Evolutionary conservation across 1,284 basidiomycete genomes (phyloP).

Genomic region (Ustilago bromivora): DNA sequence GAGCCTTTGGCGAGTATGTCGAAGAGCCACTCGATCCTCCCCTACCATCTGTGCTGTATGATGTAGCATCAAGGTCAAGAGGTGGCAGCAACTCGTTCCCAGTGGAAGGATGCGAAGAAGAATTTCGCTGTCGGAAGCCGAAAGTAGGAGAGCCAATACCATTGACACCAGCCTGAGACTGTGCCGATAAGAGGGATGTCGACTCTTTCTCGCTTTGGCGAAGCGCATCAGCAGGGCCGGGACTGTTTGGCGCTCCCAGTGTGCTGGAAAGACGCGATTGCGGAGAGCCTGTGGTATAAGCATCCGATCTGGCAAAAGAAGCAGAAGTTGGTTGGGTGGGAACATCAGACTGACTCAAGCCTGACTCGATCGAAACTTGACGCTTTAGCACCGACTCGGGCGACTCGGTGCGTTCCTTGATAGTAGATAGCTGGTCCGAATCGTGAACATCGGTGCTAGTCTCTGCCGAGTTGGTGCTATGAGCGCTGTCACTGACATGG

Average conservation of each 20-base stretch:
- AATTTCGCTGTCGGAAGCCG: conserved; percentile 12
- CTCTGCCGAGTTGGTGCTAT: conserved; percentile 41
- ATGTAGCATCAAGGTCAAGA: conserved; percentile 13
- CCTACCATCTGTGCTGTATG: conserved; percentile 2
- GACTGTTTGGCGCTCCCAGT: neutral
- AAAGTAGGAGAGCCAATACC: conserved; percentile 34
- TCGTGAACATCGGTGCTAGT: conserved; percentile 44
- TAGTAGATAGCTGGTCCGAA: conserved; percentile 37
- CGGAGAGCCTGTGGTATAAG: conserved; percentile 6
- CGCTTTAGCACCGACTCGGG: conserved; percentile 27
- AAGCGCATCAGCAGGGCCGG: neutral
- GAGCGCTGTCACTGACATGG: conserved; percentile 41
- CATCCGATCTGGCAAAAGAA: conserved; percentile 19
- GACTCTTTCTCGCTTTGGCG: neutral
- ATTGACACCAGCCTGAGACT: conserved; percentile 1
- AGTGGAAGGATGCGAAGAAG: conserved; percentile 22
- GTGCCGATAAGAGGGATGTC: neutral
- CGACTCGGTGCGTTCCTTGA: conserved; percentile 44
- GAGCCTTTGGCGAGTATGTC: conserved; percentile 8
- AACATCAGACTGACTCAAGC: conserved; percentile 17
- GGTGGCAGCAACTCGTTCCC: conserved; percentile 30
- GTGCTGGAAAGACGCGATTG: neutral
- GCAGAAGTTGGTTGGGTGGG: conserved; percentile 16
- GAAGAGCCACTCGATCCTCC: conserved; percentile 20
- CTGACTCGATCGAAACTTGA: conserved; percentile 19